Evolutionary conservation across 352 stramenopile genomes (phyloP), one percentile per base, ranked within the genome.

Genomic region (Halophytophthora polymorphica): DNA sequence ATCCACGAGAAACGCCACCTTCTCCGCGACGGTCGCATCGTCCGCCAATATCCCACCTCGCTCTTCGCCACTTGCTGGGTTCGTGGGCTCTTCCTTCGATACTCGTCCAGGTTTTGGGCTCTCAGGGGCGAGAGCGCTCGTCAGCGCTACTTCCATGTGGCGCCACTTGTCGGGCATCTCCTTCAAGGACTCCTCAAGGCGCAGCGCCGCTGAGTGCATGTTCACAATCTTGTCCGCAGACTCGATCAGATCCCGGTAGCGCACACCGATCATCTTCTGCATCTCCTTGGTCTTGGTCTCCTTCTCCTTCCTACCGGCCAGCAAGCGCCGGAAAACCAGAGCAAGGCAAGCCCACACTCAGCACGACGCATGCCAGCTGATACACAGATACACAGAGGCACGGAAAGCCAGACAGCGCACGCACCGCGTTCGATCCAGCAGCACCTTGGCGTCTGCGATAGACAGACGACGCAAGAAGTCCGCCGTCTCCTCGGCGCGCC

Each of bases 221-320:
- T 73, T 93, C 12, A 96, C 79, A 41, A 97, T 96, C 58, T 90
- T 90, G 66, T 97, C 90, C 1, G 90, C 90, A 28, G 89, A 96
- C 51, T 97, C 88, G 56, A 97, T 97, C 12, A 97, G 69, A 52
- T 97, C 88, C 25, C 93, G 88, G 42, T 97, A 97, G 4, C 89
- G 66, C 34, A 95, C 92, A 34, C 89, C 82, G 31, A 97, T 96
- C 88, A 97, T 97, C 53, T 88, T 88, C 55, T 96, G 88, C 83
- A 97, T 93, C 55, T 96, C 84, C 56, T 89, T 83, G 19, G 84
- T 90, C 66, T 95, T 96, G 48, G 69, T 74, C 56, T 90, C 81
- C 54, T 92, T 93, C 56, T 93, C 83, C 43, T 86, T 87, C 25
- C 82, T 90, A 40, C 15, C 31, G 2, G 6, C 40, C 8, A 50